Evolutionary conservation across 129 eudicot genomes (phyloP).

Genomic region (Arctium lappa): DNA sequence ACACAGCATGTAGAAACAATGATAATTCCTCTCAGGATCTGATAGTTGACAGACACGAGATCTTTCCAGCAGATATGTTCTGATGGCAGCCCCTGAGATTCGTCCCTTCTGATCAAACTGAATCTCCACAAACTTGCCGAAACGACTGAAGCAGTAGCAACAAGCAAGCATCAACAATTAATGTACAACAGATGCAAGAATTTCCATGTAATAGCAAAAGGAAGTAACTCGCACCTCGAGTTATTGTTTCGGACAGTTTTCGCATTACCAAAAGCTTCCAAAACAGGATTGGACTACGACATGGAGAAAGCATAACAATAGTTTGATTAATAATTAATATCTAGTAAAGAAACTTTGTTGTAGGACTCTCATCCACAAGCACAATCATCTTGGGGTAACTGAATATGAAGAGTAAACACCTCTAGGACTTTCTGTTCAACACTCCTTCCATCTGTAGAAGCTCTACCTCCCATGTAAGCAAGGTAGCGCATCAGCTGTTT

Average conservation of each 20-base stretch:
- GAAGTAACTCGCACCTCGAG: conserved; percentile 60
- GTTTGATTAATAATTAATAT: conserved; percentile 1
- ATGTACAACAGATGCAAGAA: conserved; percentile 2
- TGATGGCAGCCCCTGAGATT: conserved; percentile 97
- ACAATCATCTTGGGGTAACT: background rate
- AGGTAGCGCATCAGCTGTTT: conserved; percentile 92
- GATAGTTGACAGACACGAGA: conserved; percentile 98
- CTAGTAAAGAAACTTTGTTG: background rate
- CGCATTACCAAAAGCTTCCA: conserved; percentile 99
- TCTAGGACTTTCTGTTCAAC: conserved; percentile 97
- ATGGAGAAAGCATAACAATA: conserved; percentile 20
- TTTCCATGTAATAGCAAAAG: conserved; percentile 2
- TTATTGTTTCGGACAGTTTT: conserved; percentile 97
- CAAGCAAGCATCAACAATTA: background rate
- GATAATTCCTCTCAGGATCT: conserved; percentile 96
- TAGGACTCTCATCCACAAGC: background rate
- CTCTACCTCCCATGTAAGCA: conserved; percentile 99
- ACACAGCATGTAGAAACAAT: conserved; percentile 99
- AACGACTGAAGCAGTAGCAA: conserved; percentile 66
- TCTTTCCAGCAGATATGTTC: conserved; percentile 92
- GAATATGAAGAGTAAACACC: conserved; percentile 44
- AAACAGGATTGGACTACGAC: conserved; percentile 95
- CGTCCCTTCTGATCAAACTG: conserved; percentile 88
- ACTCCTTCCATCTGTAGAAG: conserved; percentile 78
- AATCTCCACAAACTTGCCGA: conserved; percentile 98